phyloP scores from a whole-genome alignment of 2,329 filamentous ascomycete genomes.

The Cryphonectria parasitica region DNA sequence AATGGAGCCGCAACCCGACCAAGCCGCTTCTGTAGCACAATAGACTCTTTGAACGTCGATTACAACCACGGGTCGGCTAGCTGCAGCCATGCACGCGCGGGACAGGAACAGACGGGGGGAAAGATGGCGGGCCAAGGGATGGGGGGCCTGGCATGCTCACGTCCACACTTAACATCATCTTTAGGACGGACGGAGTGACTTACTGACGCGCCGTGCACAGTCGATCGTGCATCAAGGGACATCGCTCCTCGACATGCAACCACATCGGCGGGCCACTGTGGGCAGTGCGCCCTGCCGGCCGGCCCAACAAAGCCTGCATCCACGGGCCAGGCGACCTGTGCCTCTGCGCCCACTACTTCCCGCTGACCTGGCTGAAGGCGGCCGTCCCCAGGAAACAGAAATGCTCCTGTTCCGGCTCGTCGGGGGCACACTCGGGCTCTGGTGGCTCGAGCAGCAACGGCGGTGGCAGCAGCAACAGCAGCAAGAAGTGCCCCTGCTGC shows the following conservation, averaged over 20 bases:
- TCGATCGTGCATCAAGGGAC: conserved; percentile 75
- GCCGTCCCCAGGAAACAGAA: conserved; percentile 63
- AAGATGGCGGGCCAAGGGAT: too few species aligned
- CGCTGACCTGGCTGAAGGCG: conserved; percentile 48
- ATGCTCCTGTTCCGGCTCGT: conserved; percentile 49
- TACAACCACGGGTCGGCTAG: conserved; percentile 2
- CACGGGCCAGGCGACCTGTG: conserved; percentile 67
- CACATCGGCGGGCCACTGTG: conserved; percentile 44
- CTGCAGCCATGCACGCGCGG: conserved; percentile 13
- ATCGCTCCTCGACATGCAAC: conserved; percentile 75
- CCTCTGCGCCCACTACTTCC: conserved; percentile 48
- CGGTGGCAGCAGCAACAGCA: not conserved
- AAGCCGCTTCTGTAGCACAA: conserved; percentile 11
- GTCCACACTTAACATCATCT: not conserved
- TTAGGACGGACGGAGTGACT: too few species aligned
- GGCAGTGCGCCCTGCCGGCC: conserved; percentile 70
- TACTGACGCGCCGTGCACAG: conserved; percentile 43
- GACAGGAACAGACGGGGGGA: not conserved
- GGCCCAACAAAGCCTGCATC: conserved; percentile 71
- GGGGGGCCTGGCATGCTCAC: not conserved
- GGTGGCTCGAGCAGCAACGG: not conserved
- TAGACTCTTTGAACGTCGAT: not conserved
- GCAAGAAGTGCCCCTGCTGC: conserved; percentile 25
- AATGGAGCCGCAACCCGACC: not conserved
- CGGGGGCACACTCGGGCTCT: not conserved